Percentiles rank a stretch among this genome's conserved stretches.
These are phyloP conservation scores for Boletellus emodensis DNA, from an alignment of 768 basidiomycete species.

Conservation along the genomic window DNA sequence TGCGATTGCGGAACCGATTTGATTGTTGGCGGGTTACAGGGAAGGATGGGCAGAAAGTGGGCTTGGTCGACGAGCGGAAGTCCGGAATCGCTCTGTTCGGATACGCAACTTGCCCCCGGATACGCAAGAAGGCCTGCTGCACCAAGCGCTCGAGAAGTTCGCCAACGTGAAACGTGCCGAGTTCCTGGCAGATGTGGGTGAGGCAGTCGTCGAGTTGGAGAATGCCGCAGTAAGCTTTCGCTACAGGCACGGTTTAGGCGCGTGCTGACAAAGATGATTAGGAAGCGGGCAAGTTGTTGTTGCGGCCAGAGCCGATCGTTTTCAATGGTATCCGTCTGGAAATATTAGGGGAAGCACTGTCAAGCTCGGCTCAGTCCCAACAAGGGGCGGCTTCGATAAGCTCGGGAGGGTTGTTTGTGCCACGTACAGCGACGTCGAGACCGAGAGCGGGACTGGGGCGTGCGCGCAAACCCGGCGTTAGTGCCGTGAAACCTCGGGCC, in stretches of 20 bases:
- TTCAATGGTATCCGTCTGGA: conserved; percentile 61
- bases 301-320: conserved; percentile 66
- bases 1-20: not conserved
- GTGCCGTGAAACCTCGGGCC: conserved; percentile 13
- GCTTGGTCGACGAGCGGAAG: conserved; percentile 51
- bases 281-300: conserved; percentile 81
- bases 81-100: conserved; percentile 67
- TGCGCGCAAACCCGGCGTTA: conserved; percentile 38
- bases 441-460: conserved; percentile 72
- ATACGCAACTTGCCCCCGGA: conserved; percentile 68
- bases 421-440: conserved; percentile 58
- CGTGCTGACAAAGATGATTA: conserved; percentile 27
- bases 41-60: conserved; percentile 50
- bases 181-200: conserved; percentile 56
- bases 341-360: conserved; percentile 51
- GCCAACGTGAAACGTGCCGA: conserved; percentile 69
- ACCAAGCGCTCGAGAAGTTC: conserved; percentile 83
- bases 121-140: conserved; percentile 87
- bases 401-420: conserved; percentile 57
- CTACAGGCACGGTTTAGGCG: not conserved
- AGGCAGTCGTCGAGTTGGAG: conserved; percentile 65
- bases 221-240: conserved; percentile 53
- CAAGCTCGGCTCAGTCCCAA: conserved; percentile 29
- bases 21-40: conserved; percentile 23
- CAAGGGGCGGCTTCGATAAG: conserved; percentile 35